These are phyloP conservation scores for Stenogyne calaminthoides DNA, from an alignment of 305 asterid species.

Conservation along the genomic window DNA sequence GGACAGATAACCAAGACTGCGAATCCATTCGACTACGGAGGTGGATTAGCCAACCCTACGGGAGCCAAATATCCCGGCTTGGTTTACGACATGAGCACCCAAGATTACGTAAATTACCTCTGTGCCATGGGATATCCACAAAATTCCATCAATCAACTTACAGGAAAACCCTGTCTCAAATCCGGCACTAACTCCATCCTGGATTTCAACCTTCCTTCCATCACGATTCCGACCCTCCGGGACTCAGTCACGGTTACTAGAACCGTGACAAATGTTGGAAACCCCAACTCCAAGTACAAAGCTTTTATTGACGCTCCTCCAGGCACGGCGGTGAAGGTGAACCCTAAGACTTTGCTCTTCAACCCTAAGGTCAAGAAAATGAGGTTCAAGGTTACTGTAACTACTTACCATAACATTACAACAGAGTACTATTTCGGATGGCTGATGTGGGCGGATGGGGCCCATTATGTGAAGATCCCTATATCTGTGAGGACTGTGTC, in stretches of 20 bases:
- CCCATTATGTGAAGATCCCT: conserved; percentile 36
- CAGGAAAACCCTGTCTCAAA: conserved; percentile 28
- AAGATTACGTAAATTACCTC: conserved; percentile 37
- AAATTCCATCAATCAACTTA: conserved; percentile 25
- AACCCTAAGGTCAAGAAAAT: conserved; percentile 22
- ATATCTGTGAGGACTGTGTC: conserved; percentile 41
- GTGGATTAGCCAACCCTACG: conserved; percentile 37
- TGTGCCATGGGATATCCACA: conserved; percentile 40
- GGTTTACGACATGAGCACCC: conserved; percentile 35
- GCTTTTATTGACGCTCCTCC: conserved; percentile 28
- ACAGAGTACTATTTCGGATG: conserved; percentile 44
- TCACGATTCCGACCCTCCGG: conserved; percentile 33
- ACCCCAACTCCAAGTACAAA: conserved; percentile 28
- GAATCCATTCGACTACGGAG: conserved; percentile 43
- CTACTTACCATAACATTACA: conserved; percentile 31
- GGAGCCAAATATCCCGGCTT: conserved; percentile 38
- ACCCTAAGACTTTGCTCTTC: conserved; percentile 32
- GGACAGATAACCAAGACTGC: conserved; percentile 31
- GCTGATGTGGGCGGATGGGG: conserved; percentile 40
- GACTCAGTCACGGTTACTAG: conserved; percentile 23
- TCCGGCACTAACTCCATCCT: conserved; percentile 17
- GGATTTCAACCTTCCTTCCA: conserved; percentile 45
- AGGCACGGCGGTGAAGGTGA: conserved; percentile 33
- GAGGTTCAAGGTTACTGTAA: conserved; percentile 34
- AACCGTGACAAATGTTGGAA: conserved; percentile 43